Evolutionary conservation across 495 filamentous ascomycete genomes (phyloP).

Genomic region (Penicillium pulvis): DNA sequence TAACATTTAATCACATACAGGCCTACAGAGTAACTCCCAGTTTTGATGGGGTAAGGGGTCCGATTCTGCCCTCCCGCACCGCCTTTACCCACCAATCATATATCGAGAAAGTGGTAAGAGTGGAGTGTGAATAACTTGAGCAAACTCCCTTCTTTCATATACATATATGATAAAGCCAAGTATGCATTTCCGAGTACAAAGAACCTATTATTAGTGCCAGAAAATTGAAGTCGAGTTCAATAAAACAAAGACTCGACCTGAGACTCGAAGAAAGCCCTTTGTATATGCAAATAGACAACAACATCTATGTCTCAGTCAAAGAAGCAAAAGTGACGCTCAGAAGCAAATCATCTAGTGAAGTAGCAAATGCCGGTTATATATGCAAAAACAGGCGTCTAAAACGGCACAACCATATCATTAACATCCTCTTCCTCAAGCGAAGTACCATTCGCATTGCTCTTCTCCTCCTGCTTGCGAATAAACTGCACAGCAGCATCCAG

Average conservation of each 20-base stretch:
- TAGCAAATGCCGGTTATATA: not conserved
- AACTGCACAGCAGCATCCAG: slow-evolving; percentile 74
- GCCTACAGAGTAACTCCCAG: too few species aligned
- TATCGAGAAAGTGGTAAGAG: too few species aligned
- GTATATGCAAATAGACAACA: slow-evolving; percentile 2
- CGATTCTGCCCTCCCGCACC: too few species aligned
- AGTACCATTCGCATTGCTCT: slow-evolving; percentile 24
- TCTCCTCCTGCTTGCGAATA: slow-evolving; percentile 61
- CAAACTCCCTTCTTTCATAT: too few species aligned
- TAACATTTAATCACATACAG: too few species aligned
- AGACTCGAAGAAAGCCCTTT: slow-evolving; percentile 7
- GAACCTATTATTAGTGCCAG: not conserved
- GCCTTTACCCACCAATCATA: too few species aligned
- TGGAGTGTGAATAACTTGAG: too few species aligned
- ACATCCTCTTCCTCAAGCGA: slow-evolving; percentile 50
- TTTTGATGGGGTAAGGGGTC: too few species aligned
- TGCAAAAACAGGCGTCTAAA: slow-evolving; percentile 36
- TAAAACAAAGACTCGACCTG: not conserved
- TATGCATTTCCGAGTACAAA: not conserved
- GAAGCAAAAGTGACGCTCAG: not conserved
- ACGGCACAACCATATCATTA: slow-evolving; percentile 70
- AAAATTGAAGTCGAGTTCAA: not conserved
- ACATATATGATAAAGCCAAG: not conserved
- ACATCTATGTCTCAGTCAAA: not conserved
- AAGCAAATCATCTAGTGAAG: not conserved